Evolutionary conservation across 148 eudicot genomes (phyloP).

Genomic region (Cornus suecica): DNA sequence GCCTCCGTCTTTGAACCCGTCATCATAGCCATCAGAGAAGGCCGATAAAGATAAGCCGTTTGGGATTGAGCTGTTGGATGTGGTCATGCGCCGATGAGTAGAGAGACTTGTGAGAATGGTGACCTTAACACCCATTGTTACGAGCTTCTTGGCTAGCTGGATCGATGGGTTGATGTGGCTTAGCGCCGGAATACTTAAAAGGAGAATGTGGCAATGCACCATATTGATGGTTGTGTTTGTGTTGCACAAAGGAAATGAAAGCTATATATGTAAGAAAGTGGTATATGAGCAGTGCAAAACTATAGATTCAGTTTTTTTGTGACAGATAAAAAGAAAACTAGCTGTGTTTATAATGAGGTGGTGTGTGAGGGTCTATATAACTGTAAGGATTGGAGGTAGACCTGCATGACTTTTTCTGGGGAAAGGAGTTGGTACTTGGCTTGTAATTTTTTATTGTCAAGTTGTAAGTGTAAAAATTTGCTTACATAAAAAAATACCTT

Average conservation of each 20-base stretch:
- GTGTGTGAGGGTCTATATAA: background rate
- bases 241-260: background rate
- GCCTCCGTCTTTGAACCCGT: slow-evolving; percentile 14
- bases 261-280: no score
- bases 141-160: slow-evolving; percentile 38
- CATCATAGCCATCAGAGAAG: slow-evolving; percentile 39
- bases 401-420: no score
- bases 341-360: no score
- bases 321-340: no score
- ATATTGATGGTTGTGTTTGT: no score
- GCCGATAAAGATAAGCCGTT: slow-evolving; percentile 14
- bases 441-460: no score
- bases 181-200: slow-evolving; percentile 41
- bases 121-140: slow-evolving; percentile 37
- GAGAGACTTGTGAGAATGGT: slow-evolving; percentile 42
- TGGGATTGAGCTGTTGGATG: background rate
- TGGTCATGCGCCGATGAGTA: slow-evolving; percentile 15
- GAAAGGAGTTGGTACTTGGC: no score
- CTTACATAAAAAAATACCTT: no score
- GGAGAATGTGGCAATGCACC: slow-evolving; percentile 20
- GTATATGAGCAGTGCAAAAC: no score
- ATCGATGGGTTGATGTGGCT: slow-evolving; percentile 49
- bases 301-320: no score
- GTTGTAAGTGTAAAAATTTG: no score
- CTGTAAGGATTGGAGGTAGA: background rate